A percentile compares a stretch with the other conserved stretches of the same genome.
These are phyloP conservation scores for Colletotrichum sojae DNA, from an alignment of 2,329 filamentous ascomycete species.

Conservation along the genomic window DNA sequence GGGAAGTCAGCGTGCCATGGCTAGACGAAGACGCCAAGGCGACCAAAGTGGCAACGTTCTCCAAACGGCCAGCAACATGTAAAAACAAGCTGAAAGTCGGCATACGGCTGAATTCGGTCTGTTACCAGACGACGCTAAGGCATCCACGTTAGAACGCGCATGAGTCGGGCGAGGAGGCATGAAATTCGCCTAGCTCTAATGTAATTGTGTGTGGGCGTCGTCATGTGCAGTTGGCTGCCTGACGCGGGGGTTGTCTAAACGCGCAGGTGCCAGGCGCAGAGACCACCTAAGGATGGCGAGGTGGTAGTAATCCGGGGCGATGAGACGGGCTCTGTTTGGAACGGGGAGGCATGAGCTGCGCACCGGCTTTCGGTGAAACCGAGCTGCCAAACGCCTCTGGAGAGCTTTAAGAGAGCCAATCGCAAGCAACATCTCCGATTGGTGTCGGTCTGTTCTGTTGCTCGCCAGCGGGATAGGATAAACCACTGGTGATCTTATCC, in stretches of 20 bases:
- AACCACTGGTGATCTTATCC: no score
- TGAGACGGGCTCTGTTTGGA: conserved; percentile 29
- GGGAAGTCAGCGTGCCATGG: no score
- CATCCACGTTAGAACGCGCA: conserved; percentile 4
- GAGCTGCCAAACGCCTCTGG: conserved; percentile 4
- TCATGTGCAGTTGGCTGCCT: background rate
- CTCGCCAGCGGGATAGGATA: background rate
- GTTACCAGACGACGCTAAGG: conserved; percentile 21
- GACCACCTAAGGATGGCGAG: background rate
- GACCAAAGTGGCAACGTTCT: background rate
- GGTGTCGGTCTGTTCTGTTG: background rate
- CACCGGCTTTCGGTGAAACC: conserved; percentile 28
- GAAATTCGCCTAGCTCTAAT: background rate
- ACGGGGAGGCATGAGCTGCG: conserved; percentile 12
- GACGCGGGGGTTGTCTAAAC: background rate
- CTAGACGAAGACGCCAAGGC: no score
- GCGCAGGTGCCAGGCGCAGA: background rate
- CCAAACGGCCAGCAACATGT: no score
- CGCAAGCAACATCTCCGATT: conserved; percentile 1
- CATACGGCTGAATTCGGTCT: background rate
- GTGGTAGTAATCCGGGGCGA: background rate
- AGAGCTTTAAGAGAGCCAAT: conserved; percentile 17
- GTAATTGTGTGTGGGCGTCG: no score
- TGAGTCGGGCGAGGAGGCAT: background rate
- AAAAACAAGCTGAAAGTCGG: no score